Base-by-base conservation (phyloP, 2,329 filamentous ascomycete genomes). In the Coccinonectria pachysandricola region DNA sequence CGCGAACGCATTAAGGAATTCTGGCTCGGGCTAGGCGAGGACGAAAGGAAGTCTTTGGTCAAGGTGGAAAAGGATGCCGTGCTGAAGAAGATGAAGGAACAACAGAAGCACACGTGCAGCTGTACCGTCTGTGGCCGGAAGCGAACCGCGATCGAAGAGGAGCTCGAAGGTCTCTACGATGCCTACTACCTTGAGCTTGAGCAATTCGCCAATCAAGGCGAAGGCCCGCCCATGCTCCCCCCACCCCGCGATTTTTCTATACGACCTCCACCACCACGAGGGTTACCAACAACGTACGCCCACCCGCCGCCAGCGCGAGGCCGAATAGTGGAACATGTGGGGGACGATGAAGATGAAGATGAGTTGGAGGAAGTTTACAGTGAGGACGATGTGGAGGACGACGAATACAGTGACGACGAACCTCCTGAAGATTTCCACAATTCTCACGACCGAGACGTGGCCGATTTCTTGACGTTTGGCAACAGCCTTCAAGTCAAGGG, bases 31-130 rank as follows among this genome's bases (percentile, higher is more conserved):
- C 60, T 98, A 21, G 85, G 84, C 41, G 91, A 98, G 54, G 84
- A 93, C 19, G 87, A 96, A 53, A 82, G 91, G 44, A 91, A 93
- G 53, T 91, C 84, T 10, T 65, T 98, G 23, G 86, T 98, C 49
- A 95, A 95, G 58, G 88, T 98, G 15, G 91, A 98, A 59, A 98
- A 98, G 60, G 88, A 98, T 57, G 88, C 91, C 6, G 91, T 98
- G 1, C 62, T 98, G 30, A 86, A 84, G 50, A 98, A 98, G 65
- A 98, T 98, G 91, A 98, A 98, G 66, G 91, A 98, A 57, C 91
- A 98, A 57, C 91, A 98, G 56, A 96, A 96, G 58, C 87, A 96
- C 54, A 96, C 88, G 3, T 98, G 91, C 64, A 95, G 87, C 54
- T 98, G 91, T 57, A 92, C 86, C 4, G 88, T 98, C 20, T 98